These are phyloP conservation scores for Daucus carota DNA, from an alignment of 129 eudicot genomes.

Conservation along the genomic window DH1_v3.0 NC_030382.2:29278001-29278500, in stretches of 20 bases:
- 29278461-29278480: neutral
- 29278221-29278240: neutral
- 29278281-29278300: constrained; percentile 11
- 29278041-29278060: no score
- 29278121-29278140: constrained; percentile 16
- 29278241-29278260: constrained; percentile 12
- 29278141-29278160: constrained; percentile 4
- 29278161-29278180: constrained; percentile 14
- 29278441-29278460: neutral
- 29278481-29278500: constrained; percentile 42
- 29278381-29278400: constrained; percentile 45
- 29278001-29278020: no score
- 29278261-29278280: constrained; percentile 13
- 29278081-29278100: constrained; percentile 26
- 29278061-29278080: neutral
- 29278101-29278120: constrained; percentile 31
- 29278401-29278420: constrained; percentile 34
- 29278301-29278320: constrained; percentile 7
- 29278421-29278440: neutral
- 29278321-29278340: constrained; percentile 20
- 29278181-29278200: constrained; percentile 20
- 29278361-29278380: constrained; percentile 45
- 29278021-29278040: no score
- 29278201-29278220: constrained; percentile 10
- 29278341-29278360: constrained; percentile 12